phyloP scores from a whole-genome alignment of 805 yeast genomes.

The Candida dajiaensis region DNA sequence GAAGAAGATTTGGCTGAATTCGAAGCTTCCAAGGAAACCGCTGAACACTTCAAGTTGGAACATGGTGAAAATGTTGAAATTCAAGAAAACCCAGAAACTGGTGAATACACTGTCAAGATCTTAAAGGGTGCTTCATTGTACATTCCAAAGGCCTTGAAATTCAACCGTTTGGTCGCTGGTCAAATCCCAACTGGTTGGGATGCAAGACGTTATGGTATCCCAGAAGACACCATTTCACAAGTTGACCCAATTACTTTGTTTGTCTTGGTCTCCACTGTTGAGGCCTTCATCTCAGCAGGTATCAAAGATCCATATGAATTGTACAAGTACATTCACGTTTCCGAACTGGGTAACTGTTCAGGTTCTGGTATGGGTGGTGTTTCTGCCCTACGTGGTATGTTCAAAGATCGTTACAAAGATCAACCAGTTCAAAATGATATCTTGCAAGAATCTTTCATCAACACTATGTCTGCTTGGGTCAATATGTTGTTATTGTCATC shows the following conservation, averaged over 20 bases:
- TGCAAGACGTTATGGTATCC: constrained; percentile 89
- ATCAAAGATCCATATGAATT: constrained; percentile 97
- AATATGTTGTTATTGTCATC: constrained; percentile 95
- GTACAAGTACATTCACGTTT: constrained; percentile 95
- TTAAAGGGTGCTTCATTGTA: constrained; percentile 88
- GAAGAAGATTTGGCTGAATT: constrained; percentile 96
- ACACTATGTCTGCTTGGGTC: constrained; percentile 99
- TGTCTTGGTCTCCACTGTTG: constrained; percentile 90
- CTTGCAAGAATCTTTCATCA: constrained; percentile 96
- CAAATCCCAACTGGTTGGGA: constrained; percentile 99
- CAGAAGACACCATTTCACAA: constrained; percentile 87
- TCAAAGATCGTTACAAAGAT: constrained; percentile 89
- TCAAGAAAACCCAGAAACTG: constrained; percentile 81
- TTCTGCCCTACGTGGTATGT: constrained; percentile 94
- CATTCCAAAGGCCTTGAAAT: constrained; percentile 74
- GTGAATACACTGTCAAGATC: constrained; percentile 86
- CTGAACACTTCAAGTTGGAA: constrained; percentile 87
- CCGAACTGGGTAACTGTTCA: constrained; percentile 98
- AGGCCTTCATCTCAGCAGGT: constrained; percentile 92
- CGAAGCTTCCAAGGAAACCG: constrained; percentile 92
- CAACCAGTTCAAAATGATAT: constrained; percentile 95
- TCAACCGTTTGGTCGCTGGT: constrained; percentile 62
- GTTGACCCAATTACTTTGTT: constrained; percentile 95
- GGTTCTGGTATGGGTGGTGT: constrained; percentile 99
- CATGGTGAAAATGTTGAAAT: constrained; percentile 93